A percentile compares a stretch with the other conserved stretches of the same genome.
phyloP scores from a whole-genome alignment of 176 grass and related monocot genomes.

The Eragrostis curvula region DNA sequence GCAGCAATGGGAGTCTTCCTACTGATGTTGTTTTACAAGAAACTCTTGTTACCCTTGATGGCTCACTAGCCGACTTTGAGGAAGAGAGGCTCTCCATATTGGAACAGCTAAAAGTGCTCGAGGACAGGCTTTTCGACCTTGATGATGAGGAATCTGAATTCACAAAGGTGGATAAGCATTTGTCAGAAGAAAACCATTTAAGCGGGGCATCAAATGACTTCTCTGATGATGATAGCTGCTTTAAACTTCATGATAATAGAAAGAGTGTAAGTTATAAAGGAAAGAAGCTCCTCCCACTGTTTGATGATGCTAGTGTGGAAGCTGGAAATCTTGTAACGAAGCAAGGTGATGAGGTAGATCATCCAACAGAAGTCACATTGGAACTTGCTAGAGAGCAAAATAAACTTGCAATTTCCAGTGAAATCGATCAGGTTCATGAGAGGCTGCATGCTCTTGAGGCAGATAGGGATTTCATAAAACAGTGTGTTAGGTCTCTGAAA shows the following conservation, averaged over 20 bases:
- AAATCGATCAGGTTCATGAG: conserved; percentile 73
- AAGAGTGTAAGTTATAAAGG: conserved; percentile 56
- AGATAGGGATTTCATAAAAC: conserved; percentile 89
- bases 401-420: conserved; percentile 63
- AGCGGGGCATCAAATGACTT: conserved; percentile 59
- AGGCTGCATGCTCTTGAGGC: conserved; percentile 86
- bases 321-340: conserved; percentile 52
- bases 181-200: conserved; percentile 54
- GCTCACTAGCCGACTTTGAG: conserved; percentile 80
- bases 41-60: conserved; percentile 62
- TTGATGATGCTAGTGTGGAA: conserved; percentile 61
- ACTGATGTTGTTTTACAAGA: conserved; percentile 71
- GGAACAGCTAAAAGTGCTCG: conserved; percentile 81
- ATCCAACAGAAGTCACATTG: conserved; percentile 20
- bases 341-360: conserved; percentile 43
- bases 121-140: conserved; percentile 82
- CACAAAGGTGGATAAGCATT: conserved; percentile 52
- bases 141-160: conserved; percentile 69
- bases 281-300: conserved; percentile 89
- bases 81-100: conserved; percentile 90
- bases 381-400: conserved; percentile 59
- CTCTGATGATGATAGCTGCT: conserved; percentile 55
- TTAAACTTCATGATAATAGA: conserved; percentile 52
- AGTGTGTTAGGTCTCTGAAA: conserved; percentile 84
- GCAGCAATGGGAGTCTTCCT: conserved; percentile 61